Percentiles rank a stretch among this genome's conserved stretches.
These are phyloP conservation scores for Clavariopsis aquatica DNA, from an alignment of 495 filamentous ascomycete genomes.

Conservation along the genomic window DNA sequence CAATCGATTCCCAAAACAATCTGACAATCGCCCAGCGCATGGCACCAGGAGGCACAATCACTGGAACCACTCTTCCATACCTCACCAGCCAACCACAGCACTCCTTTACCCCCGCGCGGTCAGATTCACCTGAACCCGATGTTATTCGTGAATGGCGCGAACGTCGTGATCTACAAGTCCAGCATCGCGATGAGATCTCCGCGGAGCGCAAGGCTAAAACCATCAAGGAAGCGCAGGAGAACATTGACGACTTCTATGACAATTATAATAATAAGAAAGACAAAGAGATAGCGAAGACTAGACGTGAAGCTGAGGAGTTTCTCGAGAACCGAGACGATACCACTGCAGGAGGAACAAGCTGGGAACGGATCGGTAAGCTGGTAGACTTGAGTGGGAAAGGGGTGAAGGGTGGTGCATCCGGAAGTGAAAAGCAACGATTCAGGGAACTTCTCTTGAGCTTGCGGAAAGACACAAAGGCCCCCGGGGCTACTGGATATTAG, in stretches of 20 bases:
- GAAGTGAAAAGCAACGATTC: conserved; percentile 92
- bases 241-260: conserved; percentile 98
- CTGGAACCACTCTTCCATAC: conserved; percentile 69
- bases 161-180: conserved; percentile 73
- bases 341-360: conserved; percentile 89
- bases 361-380: conserved; percentile 96
- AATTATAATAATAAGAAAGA: conserved; percentile 98
- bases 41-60: conserved; percentile 85
- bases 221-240: conserved; percentile 77
- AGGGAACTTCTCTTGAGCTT: conserved; percentile 85
- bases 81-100: conserved; percentile 63
- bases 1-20: background rate
- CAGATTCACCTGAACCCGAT: conserved; percentile 80
- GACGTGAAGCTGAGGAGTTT: conserved; percentile 92
- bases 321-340: conserved; percentile 86
- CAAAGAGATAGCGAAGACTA: conserved; percentile 80
- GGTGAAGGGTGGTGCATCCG: conserved; percentile 74
- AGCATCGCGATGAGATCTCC: conserved; percentile 76
- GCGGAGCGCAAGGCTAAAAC: conserved; percentile 76
- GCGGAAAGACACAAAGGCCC: conserved; percentile 91
- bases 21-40: conserved; percentile 57
- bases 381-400: conserved; percentile 97
- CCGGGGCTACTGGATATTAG: conserved; percentile 70
- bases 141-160: conserved; percentile 91
- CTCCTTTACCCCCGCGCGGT: conserved; percentile 44